Conservation (phyloP, 495 filamentous ascomycete genomes). For the Parathielavia appendiculata region DNA sequence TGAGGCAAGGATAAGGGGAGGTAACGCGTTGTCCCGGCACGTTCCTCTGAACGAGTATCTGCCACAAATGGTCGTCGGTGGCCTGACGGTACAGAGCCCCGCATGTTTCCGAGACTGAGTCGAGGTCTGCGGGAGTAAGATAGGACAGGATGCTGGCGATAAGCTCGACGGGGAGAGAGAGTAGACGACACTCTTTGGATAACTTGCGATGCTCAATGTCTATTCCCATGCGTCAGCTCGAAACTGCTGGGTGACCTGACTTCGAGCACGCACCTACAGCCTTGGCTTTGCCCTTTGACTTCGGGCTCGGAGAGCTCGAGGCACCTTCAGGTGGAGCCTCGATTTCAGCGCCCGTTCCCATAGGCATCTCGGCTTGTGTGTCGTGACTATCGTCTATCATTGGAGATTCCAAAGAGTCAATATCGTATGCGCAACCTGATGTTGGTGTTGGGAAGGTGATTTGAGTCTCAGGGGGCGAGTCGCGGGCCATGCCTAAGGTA, state of each 20-base stretch:
- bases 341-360: no score
- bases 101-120: conserved; percentile 51
- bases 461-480: no score
- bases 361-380: no score
- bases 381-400: no score
- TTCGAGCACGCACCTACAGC: no score
- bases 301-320: not conserved
- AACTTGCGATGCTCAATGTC: not conserved
- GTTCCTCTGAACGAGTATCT: conserved; percentile 54
- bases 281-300: not conserved
- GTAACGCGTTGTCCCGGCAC: conserved; percentile 52
- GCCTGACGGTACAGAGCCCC: conserved; percentile 48
- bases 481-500: no score
- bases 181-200: conserved; percentile 23
- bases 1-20: conserved; percentile 51
- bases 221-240: not conserved
- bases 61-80: conserved; percentile 58
- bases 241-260: no score
- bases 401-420: no score
- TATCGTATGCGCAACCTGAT: no score
- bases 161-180: conserved; percentile 58
- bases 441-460: no score
- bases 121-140: conserved; percentile 55
- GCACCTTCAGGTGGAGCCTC: no score
- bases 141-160: conserved; percentile 57